These are phyloP conservation scores for Logfia minima DNA, from an alignment of 129 eudicot genomes.

Conservation along the genomic window DNA sequence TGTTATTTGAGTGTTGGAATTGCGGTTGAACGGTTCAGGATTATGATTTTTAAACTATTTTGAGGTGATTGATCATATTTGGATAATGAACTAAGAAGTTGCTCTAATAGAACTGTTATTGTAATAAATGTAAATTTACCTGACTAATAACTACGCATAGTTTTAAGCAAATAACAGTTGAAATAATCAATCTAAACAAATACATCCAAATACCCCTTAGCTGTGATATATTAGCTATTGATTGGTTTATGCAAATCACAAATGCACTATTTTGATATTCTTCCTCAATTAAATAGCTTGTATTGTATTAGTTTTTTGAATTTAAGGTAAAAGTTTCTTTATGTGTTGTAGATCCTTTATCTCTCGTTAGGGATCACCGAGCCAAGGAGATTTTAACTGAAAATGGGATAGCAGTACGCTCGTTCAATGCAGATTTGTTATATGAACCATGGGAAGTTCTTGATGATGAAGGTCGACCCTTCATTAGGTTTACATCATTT, in stretches of 20 bases:
- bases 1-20: constrained; percentile 2
- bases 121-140: not conserved
- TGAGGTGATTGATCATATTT: not conserved
- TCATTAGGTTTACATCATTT: constrained; percentile 69
- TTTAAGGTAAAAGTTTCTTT: constrained; percentile 7
- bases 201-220: not conserved
- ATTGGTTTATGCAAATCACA: not conserved
- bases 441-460: constrained; percentile 96
- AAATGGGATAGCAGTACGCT: constrained; percentile 66
- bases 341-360: constrained; percentile 70
- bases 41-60: not conserved
- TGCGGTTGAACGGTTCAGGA: not conserved
- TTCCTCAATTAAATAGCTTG: not conserved
- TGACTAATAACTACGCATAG: not conserved
- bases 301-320: not conserved
- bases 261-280: constrained; percentile 7
- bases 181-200: not conserved
- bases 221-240: not conserved
- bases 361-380: constrained; percentile 91
- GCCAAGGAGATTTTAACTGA: constrained; percentile 73
- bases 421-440: constrained; percentile 89
- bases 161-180: not conserved
- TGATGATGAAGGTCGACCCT: constrained; percentile 72
- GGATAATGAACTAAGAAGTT: not conserved
- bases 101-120: not conserved